These are phyloP conservation scores for Pichia kudriavzevii DNA, from an alignment of 1,139 yeast genomes.

Conservation along the genomic window DNA sequence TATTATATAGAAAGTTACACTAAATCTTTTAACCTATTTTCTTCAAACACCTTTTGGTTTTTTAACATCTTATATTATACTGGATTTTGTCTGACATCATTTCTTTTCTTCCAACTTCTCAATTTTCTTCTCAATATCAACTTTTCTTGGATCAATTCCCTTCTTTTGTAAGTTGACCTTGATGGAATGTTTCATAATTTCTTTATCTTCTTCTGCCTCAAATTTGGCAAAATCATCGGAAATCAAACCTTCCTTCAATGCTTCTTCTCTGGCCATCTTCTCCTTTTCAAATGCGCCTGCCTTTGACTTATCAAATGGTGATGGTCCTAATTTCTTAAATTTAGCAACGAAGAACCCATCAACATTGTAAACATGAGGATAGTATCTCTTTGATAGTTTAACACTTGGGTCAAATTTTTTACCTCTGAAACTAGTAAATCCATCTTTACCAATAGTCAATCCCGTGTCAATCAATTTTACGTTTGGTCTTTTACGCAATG, in stretches of 20 bases:
- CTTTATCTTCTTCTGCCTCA: constrained; percentile 68
- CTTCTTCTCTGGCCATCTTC: constrained; percentile 68
- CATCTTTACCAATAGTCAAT: constrained; percentile 92
- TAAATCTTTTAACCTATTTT: too few relatives aligned
- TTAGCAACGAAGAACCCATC: constrained; percentile 98
- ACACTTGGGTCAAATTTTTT: constrained; percentile 77
- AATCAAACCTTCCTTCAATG: constrained; percentile 73
- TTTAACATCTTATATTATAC: too few relatives aligned
- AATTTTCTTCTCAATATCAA: constrained; percentile 26
- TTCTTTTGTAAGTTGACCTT: constrained; percentile 67
- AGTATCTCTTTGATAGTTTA: constrained; percentile 83
- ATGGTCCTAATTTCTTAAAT: constrained; percentile 82
- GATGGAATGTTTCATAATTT: constrained; percentile 65
- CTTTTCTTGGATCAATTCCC: constrained; percentile 66
- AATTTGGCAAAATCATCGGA: constrained; percentile 81
- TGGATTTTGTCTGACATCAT: neutral
- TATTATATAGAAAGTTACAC: too few relatives aligned
- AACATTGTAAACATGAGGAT: constrained; percentile 96
- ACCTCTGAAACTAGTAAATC: constrained; percentile 89
- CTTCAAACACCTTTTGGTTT: too few relatives aligned
- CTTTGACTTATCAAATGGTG: constrained; percentile 75
- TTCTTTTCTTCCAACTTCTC: constrained; percentile 9
- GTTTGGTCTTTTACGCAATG: constrained; percentile 91
- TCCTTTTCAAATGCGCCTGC: constrained; percentile 91
- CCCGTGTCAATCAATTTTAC: constrained; percentile 92